phyloP scores from a whole-genome alignment of 331 rosid genomes.

The Rhamnella rubrinervis region DNA sequence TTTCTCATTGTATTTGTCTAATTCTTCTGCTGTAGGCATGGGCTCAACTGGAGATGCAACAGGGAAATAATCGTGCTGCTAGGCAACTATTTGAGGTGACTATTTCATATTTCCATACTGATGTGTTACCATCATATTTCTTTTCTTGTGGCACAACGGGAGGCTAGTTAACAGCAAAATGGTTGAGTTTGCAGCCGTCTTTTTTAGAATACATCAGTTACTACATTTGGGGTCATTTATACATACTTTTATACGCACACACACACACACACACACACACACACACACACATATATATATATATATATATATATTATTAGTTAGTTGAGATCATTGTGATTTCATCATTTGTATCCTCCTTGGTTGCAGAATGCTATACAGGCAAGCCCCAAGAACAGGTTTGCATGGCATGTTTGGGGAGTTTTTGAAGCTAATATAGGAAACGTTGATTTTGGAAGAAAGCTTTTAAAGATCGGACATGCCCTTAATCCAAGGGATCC shows the following conservation, averaged over 20 bases:
- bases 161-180: background rate
- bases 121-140: background rate
- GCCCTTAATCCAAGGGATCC: slow-evolving; percentile 89
- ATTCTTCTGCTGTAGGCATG: slow-evolving; percentile 56
- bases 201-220: background rate
- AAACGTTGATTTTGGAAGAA: slow-evolving; percentile 67
- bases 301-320: background rate
- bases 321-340: slow-evolving; percentile 1
- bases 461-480: slow-evolving; percentile 84
- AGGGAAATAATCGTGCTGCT: slow-evolving; percentile 65
- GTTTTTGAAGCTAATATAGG: slow-evolving; percentile 82
- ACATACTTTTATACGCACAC: too few relatives aligned
- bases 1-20: background rate
- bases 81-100: slow-evolving; percentile 83
- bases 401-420: slow-evolving; percentile 99
- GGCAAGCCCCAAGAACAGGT: slow-evolving; percentile 96
- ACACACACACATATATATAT: too few relatives aligned
- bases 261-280: too few relatives aligned
- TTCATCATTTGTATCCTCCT: slow-evolving; percentile 13
- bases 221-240: background rate
- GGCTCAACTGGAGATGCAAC: slow-evolving; percentile 96
- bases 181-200: background rate
- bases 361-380: slow-evolving; percentile 71
- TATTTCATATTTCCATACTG: background rate
- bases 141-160: slow-evolving; percentile 3